These are phyloP conservation scores for Metschnikowia santaceciliae DNA, from an alignment of 805 yeast species.

Conservation along the genomic window DNA sequence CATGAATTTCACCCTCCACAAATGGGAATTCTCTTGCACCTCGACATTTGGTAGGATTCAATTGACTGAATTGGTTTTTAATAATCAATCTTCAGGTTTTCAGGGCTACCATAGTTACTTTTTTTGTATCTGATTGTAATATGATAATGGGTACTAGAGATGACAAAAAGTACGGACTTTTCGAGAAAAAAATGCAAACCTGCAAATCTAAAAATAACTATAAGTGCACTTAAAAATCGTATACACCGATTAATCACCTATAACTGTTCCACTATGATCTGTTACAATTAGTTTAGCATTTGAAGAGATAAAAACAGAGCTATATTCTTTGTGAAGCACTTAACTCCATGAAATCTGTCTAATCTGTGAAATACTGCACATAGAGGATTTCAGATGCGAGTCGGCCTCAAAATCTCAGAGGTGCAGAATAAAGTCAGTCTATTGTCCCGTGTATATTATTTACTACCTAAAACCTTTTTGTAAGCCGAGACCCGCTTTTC, in stretches of 20 bases:
- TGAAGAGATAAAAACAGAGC: neutral
- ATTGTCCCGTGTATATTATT: neutral
- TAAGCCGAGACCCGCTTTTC: conserved; percentile 34
- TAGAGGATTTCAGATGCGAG: neutral
- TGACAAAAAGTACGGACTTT: too few relatives aligned
- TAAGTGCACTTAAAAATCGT: neutral
- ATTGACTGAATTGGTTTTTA: too few relatives aligned
- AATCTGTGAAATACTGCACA: neutral
- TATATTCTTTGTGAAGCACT: neutral
- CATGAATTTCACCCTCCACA: too few relatives aligned
- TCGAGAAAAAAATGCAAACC: neutral
- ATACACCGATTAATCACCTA: neutral
- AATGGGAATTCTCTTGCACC: too few relatives aligned
- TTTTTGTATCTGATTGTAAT: too few relatives aligned
- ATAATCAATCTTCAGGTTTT: too few relatives aligned
- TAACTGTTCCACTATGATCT: too few relatives aligned
- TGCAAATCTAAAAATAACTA: neutral
- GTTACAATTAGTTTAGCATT: neutral
- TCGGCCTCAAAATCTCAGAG: too few relatives aligned
- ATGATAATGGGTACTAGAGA: too few relatives aligned
- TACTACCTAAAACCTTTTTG: conserved; percentile 3
- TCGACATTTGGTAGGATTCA: too few relatives aligned
- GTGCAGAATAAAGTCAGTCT: neutral
- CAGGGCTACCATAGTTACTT: too few relatives aligned
- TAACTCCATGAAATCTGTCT: neutral